Conservation (phyloP, 2,329 filamentous ascomycete genomes). For the Hypoxylon sp. region DNA sequence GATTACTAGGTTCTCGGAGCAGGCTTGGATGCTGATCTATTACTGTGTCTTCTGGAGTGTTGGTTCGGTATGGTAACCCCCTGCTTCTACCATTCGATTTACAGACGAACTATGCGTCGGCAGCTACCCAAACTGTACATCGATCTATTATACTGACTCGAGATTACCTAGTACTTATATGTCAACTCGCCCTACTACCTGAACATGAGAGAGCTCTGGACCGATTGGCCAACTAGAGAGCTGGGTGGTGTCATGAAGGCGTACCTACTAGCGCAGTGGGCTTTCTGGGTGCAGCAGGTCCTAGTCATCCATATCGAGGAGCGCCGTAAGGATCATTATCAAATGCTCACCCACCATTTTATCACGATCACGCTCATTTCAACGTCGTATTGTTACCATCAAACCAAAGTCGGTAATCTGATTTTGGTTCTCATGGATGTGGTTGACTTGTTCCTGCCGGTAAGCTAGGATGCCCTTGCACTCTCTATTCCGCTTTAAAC, state of each 20-base stretch:
- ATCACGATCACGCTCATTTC: conserved; percentile 86
- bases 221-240: conserved; percentile 83
- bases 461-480: conserved; percentile 59
- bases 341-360: conserved; percentile 96
- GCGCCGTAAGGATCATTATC: conserved; percentile 91
- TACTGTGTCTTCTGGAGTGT: conserved; percentile 84
- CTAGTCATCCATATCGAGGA: conserved; percentile 95
- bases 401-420: conserved; percentile 87
- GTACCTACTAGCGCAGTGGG: conserved; percentile 90
- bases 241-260: conserved; percentile 80
- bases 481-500: background rate
- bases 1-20: conserved; percentile 87
- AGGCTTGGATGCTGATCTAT: conserved; percentile 91
- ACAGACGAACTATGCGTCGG: conserved; percentile 4
- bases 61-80: conserved; percentile 74
- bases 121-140: background rate
- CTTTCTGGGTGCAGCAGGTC: conserved; percentile 95
- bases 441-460: conserved; percentile 87
- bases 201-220: conserved; percentile 83
- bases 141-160: conserved; percentile 17
- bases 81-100: background rate
- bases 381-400: conserved; percentile 86
- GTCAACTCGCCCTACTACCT: conserved; percentile 81
- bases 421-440: conserved; percentile 94
- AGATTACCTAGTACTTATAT: conserved; percentile 78